phyloP scores from a whole-genome alignment of 2,329 filamentous ascomycete species.

The Alternaria sp. region DNA sequence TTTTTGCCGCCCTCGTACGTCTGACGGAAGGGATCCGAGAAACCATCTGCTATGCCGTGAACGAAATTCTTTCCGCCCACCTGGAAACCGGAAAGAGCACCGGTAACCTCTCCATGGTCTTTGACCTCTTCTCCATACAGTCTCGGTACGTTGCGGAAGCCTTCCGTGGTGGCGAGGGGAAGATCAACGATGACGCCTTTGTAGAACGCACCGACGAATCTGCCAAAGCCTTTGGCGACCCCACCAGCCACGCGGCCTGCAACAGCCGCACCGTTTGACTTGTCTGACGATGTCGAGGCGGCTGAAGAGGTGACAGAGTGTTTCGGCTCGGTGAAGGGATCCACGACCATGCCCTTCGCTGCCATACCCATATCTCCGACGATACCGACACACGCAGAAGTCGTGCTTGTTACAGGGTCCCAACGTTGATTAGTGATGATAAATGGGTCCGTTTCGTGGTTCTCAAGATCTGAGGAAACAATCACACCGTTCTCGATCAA shows the following conservation, averaged over 20 bases:
- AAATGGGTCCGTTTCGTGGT: constrained; percentile 34
- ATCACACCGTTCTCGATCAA: constrained; percentile 32
- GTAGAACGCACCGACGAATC: constrained; percentile 27
- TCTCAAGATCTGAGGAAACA: constrained; percentile 28
- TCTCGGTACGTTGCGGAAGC: constrained; percentile 46
- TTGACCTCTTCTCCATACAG: constrained; percentile 51
- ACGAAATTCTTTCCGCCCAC: constrained; percentile 48
- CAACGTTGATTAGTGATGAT: constrained; percentile 53
- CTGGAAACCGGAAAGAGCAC: constrained; percentile 45
- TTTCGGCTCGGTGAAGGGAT: constrained; percentile 21
- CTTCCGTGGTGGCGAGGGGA: constrained; percentile 50
- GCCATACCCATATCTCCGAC: constrained; percentile 66
- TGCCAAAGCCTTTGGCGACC: constrained; percentile 29
- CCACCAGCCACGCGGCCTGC: constrained; percentile 24
- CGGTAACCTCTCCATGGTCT: constrained; percentile 44
- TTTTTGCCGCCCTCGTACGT: constrained; percentile 43
- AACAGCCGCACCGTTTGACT: constrained; percentile 1
- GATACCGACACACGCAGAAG: constrained; percentile 65
- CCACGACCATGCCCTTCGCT: constrained; percentile 63
- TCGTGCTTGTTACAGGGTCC: constrained; percentile 73
- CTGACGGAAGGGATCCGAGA: constrained; percentile 43
- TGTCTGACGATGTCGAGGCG: neutral
- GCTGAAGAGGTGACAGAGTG: constrained; percentile 8
- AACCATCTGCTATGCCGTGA: constrained; percentile 43
- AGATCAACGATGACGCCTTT: constrained; percentile 51